These are phyloP conservation scores for Stentor roeselii DNA, from an alignment of 73 alveolate species.

Conservation along the genomic window DNA sequence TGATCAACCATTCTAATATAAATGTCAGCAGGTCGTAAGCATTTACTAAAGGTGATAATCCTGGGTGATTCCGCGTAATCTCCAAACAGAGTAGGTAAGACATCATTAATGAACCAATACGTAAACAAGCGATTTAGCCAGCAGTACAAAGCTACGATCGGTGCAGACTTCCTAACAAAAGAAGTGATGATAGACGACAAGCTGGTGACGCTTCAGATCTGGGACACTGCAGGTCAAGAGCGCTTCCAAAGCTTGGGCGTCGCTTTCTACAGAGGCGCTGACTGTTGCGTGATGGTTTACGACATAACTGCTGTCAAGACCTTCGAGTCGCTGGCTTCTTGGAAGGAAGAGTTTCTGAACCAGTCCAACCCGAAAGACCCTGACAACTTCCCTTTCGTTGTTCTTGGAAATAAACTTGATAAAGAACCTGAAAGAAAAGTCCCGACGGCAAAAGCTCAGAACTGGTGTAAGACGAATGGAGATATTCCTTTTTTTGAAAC, in stretches of 20 bases:
- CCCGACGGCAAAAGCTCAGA: conserved; percentile 46
- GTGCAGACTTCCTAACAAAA: conserved; percentile 70
- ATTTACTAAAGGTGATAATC: conserved; percentile 84
- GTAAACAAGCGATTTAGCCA: conserved; percentile 60
- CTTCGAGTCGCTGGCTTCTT: conserved; percentile 82
- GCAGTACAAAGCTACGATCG: conserved; percentile 83
- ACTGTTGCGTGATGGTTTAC: conserved; percentile 87
- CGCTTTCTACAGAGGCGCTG: conserved; percentile 97
- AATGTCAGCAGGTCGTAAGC: conserved; percentile 83
- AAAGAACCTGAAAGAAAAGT: conserved; percentile 53
- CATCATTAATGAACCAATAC: conserved; percentile 73
- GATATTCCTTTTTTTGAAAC: conserved; percentile 70
- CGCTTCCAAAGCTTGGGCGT: conserved; percentile 1
- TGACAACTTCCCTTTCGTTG: conserved; percentile 92
- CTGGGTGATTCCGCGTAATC: conserved; percentile 87
- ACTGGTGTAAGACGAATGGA: conserved; percentile 81
- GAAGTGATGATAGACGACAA: conserved; percentile 57
- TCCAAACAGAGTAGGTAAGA: conserved; percentile 69
- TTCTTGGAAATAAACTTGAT: conserved; percentile 90
- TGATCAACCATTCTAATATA: conserved; percentile 22
- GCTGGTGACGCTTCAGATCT: conserved; percentile 65
- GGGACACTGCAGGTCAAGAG: conserved; percentile 56
- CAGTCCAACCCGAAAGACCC: conserved; percentile 87
- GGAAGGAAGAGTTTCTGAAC: conserved; percentile 90
- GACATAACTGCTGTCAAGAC: conserved; percentile 80